phyloP scores from a whole-genome alignment of 306 rosid genomes.

The Prunus padus region DNA sequence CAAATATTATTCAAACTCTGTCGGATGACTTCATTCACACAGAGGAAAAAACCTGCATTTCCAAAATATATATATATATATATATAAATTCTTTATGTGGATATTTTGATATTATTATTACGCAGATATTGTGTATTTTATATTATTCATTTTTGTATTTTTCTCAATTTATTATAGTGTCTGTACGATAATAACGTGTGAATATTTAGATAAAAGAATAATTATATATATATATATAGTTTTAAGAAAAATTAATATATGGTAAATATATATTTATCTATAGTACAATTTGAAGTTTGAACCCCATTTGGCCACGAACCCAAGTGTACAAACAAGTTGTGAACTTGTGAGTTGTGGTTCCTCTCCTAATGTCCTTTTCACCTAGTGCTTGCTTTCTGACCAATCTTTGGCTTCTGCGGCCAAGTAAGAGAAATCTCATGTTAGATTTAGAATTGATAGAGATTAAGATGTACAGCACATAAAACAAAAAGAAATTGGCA shows the following conservation, averaged over 20 bases:
- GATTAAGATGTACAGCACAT: conserved; percentile 31
- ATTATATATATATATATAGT: background rate
- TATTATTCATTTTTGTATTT: too few relatives aligned
- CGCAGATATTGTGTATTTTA: too few relatives aligned
- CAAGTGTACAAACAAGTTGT: conserved; percentile 3
- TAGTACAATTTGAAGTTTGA: background rate
- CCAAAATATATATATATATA: background rate
- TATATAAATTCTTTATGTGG: too few relatives aligned
- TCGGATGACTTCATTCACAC: conserved; percentile 8
- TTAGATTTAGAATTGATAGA: conserved; percentile 13
- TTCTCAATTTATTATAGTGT: too few relatives aligned
- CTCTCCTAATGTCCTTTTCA: conserved; percentile 26
- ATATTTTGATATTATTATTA: too few relatives aligned
- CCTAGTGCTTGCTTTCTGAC: conserved; percentile 25
- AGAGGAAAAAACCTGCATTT: conserved; percentile 6
- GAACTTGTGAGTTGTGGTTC: conserved; percentile 12
- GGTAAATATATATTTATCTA: background rate
- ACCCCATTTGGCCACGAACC: conserved; percentile 4
- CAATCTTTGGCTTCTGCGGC: conserved; percentile 36
- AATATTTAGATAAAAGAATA: too few relatives aligned
- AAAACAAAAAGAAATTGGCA: conserved; percentile 51
- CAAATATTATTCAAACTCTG: conserved; percentile 34
- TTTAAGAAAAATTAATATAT: background rate
- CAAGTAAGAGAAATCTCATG: conserved; percentile 15
- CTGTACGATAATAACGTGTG: too few relatives aligned